Base-by-base conservation (phyloP, 176 grass and related monocot genomes). In the Lolium perenne region DNA sequence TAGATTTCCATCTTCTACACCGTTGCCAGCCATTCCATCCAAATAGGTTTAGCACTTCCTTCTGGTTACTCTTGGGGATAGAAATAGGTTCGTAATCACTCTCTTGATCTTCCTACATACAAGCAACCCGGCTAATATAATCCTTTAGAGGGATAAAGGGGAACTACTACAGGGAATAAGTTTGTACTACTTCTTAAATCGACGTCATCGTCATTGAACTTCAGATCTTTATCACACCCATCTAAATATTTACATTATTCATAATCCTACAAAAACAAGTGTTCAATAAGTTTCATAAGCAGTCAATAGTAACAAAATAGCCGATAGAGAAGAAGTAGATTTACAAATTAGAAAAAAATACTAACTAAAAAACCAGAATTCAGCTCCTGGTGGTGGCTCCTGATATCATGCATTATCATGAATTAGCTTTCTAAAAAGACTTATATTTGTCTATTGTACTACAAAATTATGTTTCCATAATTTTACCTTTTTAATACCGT, bases 171-270 rank as follows among this genome's bases (percentile, higher is more conserved):
- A 57, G 2, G 50, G 29, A 25, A 32, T 16, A 54, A 6, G 12
- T 45, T 8, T 86, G 66, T 22, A 62, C 2, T 86, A 29, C 14
- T 10, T 55, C 90, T 97, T 87, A 97, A 92, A 78, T 93, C 85
- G 4, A 91, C 84, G 72, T 87, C 95, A 88, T 91, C 87, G 38
- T 86, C 91, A 63, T 90, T 59, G 47, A 97, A 95, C 15, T 91
- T 89, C 77, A 97, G 93, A 56, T 89, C 89, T 74, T 95, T 95
- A 61, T 92, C 95, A 74, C 68, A 77, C 80, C 92, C 80, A 85
- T 95, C 83, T 35, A 97, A 80, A 91, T 95, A 95, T 76, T 93
- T 84, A 84, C 89, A 88, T 79, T 95, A 97, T 20, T 95, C 91
- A 20, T 91, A 93, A 85, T 97, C 93, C 95, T 93, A 88, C 71